Base-by-base conservation (phyloP, 805 yeast genomes). In the Candida krabiensis region DNA sequence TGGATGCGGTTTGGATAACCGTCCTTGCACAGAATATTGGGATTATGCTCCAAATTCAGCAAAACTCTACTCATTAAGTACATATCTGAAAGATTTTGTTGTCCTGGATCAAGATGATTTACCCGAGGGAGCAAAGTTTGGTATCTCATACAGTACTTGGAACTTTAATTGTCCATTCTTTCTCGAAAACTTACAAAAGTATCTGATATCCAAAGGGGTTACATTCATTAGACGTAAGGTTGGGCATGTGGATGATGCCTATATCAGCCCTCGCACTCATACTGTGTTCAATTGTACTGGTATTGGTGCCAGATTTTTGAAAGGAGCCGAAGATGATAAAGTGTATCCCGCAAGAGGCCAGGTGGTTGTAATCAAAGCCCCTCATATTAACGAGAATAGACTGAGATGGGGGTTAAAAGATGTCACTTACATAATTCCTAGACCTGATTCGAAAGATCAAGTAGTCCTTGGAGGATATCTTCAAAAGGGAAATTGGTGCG, bases 321-420 rank as follows among this genome's bases (percentile, higher is more conserved):
- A 79, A 6, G 93, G 90, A 9, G 86, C 83, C 13, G 62, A 66
- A 15, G 95, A 86, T 53, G 44, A 63, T 7, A 61, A 64, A 1
- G 74, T 82, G 14, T 83, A 79, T 48, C 91, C 95, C 6, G 77
- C 86, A 1, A 67, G 95, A 41, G 95, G 95, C 4, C 95, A 86
- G 54, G 88, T 85, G 18, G 82, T 84, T 14, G 80, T 84, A 8
- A 70, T 85, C 16, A 73, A 69, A 43, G 87, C 88, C 0, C 88
- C 89, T 3, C 84, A 82, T 49, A 67, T 84, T 43, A 64, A 64
- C 23, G 79, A 77, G 49, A 84, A 83, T 56, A 62, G 60, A 43
- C 54, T 77, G 68, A 63, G 77, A 36, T 80, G 85, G 85, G 83
- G 83, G n/a, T 61, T 57, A 3, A 75, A 71, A 33, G 69, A 65